phyloP scores from a whole-genome alignment of 1,139 yeast species.

The Taiozyma sp. region DNA sequence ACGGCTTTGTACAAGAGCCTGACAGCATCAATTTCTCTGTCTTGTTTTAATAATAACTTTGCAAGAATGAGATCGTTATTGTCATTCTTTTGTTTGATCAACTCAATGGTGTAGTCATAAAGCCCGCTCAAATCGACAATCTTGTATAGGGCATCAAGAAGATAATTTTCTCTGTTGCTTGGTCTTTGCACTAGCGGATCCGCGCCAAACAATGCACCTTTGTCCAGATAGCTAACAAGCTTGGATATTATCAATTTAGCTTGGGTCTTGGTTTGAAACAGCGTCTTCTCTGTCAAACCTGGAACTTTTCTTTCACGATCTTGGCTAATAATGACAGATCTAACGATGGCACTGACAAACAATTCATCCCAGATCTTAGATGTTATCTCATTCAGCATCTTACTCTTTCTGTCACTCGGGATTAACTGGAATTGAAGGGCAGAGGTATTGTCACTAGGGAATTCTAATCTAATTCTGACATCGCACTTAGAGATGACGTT shows the following conservation, averaged over 20 bases:
- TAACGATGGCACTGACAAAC: constrained; percentile 66
- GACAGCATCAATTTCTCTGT: constrained; percentile 73
- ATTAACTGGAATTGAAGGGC: constrained; percentile 24
- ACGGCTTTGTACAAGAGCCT: constrained; percentile 55
- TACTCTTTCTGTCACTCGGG: constrained; percentile 32
- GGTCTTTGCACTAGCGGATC: constrained; percentile 63
- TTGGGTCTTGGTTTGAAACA: constrained; percentile 40
- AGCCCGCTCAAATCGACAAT: constrained; percentile 63
- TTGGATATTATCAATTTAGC: constrained; percentile 54
- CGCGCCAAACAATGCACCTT: constrained; percentile 65
- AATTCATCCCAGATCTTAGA: constrained; percentile 71
- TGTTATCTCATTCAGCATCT: constrained; percentile 24
- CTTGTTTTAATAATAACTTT: constrained; percentile 47
- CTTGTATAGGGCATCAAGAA: constrained; percentile 71
- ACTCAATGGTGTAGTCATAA: constrained; percentile 52
- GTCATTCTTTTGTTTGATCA: constrained; percentile 42
- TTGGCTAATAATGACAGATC: constrained; percentile 68
- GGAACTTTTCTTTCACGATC: constrained; percentile 61
- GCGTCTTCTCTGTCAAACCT: constrained; percentile 39
- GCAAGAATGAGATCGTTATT: constrained; percentile 50
- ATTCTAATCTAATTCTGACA: constrained; percentile 61
- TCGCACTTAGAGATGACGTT: constrained; percentile 68
- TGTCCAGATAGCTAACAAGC: constrained; percentile 59
- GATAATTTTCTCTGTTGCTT: constrained; percentile 61
- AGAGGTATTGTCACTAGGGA: constrained; percentile 39